Percentiles rank a stretch among this genome's conserved stretches.
Evolutionary conservation across 345 rosid species (phyloP).

Genomic region (Eucalyptus marginata): DNA sequence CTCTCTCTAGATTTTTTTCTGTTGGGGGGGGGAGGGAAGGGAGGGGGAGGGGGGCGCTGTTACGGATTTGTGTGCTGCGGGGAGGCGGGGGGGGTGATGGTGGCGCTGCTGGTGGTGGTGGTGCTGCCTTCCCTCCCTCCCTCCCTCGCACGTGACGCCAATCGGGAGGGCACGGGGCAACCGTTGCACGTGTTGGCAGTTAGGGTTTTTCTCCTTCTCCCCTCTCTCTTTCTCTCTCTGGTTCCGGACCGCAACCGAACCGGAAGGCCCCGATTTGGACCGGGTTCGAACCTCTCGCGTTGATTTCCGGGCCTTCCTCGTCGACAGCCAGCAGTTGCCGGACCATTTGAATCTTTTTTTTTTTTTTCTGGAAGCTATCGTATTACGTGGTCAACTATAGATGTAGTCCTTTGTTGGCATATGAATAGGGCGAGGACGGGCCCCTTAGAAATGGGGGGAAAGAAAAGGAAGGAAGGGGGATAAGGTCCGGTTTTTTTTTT

Average conservation of each 20-base stretch:
- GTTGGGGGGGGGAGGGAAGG: not conserved
- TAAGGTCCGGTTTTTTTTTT: too few species aligned
- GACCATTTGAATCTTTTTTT: too few species aligned
- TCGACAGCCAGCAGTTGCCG: too few species aligned
- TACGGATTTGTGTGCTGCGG: not conserved
- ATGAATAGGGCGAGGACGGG: too few species aligned
- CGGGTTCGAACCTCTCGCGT: not conserved
- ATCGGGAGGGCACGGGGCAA: not conserved
- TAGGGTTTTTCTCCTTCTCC: not conserved
- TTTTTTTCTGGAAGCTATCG: too few species aligned
- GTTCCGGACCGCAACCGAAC: too few species aligned
- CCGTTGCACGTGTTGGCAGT: constrained; percentile 14
- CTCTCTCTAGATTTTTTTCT: not conserved
- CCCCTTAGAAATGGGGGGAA: too few species aligned
- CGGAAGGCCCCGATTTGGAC: not conserved
- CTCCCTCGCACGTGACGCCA: constrained; percentile 11
- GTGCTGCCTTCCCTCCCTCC: not conserved
- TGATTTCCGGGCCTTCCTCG: too few species aligned
- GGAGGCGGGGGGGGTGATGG: not conserved
- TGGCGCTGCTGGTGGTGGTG: not conserved
- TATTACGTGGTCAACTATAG: too few species aligned
- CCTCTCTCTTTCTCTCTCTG: not conserved
- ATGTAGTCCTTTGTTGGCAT: too few species aligned
- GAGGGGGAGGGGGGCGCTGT: not conserved
- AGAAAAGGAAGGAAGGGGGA: too few species aligned